Evolutionary conservation across 2,329 filamentous ascomycete species (phyloP), one percentile per base, ranked within the genome.

Genomic region (Aspergillus luchuensis): DNA sequence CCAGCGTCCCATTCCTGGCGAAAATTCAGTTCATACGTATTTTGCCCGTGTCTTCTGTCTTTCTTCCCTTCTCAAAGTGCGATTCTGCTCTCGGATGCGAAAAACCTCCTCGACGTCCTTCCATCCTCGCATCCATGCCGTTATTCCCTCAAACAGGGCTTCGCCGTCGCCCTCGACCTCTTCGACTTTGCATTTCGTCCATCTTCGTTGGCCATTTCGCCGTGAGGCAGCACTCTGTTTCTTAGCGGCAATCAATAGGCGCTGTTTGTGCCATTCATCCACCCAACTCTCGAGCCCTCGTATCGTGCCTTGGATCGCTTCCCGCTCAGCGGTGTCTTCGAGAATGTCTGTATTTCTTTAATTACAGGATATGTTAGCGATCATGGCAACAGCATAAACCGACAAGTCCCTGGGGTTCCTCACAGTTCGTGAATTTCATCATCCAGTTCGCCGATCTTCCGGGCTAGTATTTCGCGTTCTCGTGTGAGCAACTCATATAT

Each of bases 401-500:
- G 43, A 15, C 23, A 15, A 41, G 28, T 36, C 33, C 33, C 33
- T 10, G 25, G 28, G n/a, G 7, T 17, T 69, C 11, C 77, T 67
- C 73, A 88, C 84, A 90, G 78, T 63, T 87, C 81, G 43, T 79
- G 70, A 47, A 89, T 78, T 47, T 85, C 82, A 39, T 80, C 80
- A 67, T 89, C 85, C 13, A 90, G 79, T 60, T 85, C 83, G 23
- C 86, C 78, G 59, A 89, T 85, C 56, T 83, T 83, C 64, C 85
- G 79, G 45, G 84, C 82, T 54, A 87, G 81, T 39, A 79, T 79
- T 70, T 88, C 83, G 59, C 85, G 82, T 62, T 85, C 82, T 45
- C 81, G 81, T 56, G 87, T 80, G 21, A 89, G 82, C 33, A 89
- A 74, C 23, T 80, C 80, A 68, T 89, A 86, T 59, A 90, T 87